These are phyloP conservation scores for Aspergillus sp. DNA, from an alignment of 2,329 filamentous ascomycete genomes.

Conservation along the genomic window DNA sequence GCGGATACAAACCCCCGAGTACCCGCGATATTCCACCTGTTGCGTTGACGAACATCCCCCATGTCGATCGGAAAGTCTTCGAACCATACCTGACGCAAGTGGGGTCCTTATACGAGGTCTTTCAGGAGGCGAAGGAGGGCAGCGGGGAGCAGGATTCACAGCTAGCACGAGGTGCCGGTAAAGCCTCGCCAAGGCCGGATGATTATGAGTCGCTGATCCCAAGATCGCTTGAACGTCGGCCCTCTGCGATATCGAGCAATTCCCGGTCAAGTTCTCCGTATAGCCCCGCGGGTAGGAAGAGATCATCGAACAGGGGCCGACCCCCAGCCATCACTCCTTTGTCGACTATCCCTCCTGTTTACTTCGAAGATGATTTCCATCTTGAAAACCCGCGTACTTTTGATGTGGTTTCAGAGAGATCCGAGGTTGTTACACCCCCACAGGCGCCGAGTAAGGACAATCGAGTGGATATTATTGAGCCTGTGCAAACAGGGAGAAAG, in stretches of 20 bases:
- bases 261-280: constrained; percentile 48
- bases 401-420: constrained; percentile 92
- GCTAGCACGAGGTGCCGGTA: constrained; percentile 41
- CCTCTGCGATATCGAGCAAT: constrained; percentile 43
- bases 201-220: constrained; percentile 52
- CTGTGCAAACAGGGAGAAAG: constrained; percentile 64
- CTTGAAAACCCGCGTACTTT: constrained; percentile 95
- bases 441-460: constrained; percentile 55
- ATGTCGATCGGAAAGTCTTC: constrained; percentile 77
- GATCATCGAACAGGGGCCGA: constrained; percentile 55
- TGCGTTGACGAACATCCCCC: constrained; percentile 81
- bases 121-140: constrained; percentile 78
- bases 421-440: constrained; percentile 82
- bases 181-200: constrained; percentile 46
- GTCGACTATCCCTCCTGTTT: constrained; percentile 87
- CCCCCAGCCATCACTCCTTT: constrained; percentile 77
- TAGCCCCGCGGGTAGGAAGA: constrained; percentile 49
- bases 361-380: constrained; percentile 93
- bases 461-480: constrained; percentile 57
- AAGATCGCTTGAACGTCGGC: constrained; percentile 42
- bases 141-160: constrained; percentile 62
- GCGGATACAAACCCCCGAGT: constrained; percentile 77
- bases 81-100: constrained; percentile 82
- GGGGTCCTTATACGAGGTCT: constrained; percentile 82
- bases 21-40: constrained; percentile 91